These are phyloP conservation scores for Drosera capensis DNA, from an alignment of 148 eudicot species.

Conservation along the genomic window DNA sequence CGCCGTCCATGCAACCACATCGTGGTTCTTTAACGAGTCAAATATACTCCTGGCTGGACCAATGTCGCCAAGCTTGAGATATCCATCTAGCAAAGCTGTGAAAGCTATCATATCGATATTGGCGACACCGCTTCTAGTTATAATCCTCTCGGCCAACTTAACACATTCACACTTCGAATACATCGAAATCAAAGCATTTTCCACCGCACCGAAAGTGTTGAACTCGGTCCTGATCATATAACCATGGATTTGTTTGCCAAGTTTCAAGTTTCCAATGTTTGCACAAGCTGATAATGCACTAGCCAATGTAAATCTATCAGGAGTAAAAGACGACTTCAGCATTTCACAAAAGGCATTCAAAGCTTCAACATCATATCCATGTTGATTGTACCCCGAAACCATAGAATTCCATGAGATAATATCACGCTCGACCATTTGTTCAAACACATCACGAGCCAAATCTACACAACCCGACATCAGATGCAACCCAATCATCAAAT, in stretches of 20 bases:
- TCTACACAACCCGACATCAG: slow-evolving; percentile 40
- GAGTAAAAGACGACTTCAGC: not conserved
- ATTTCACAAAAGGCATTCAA: not conserved
- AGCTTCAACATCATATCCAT: not conserved
- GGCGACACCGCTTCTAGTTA: slow-evolving; percentile 14
- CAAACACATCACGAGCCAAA: slow-evolving; percentile 12
- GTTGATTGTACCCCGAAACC: not conserved
- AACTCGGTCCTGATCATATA: slow-evolving; percentile 6
- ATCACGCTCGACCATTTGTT: not conserved
- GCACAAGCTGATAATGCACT: not conserved
- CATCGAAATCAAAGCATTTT: slow-evolving; percentile 28
- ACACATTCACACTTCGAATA: slow-evolving; percentile 25
- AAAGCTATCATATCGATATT: slow-evolving; percentile 26
- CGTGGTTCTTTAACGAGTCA: slow-evolving; percentile 15
- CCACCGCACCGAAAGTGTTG: slow-evolving; percentile 18
- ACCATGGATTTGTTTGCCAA: not conserved
- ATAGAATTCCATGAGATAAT: not conserved
- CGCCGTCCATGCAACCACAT: not conserved
- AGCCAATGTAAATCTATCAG: not conserved
- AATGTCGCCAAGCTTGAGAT: slow-evolving; percentile 26
- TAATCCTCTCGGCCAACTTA: slow-evolving; percentile 18
- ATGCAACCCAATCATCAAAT: slow-evolving; percentile 41
- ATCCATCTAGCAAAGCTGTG: slow-evolving; percentile 32
- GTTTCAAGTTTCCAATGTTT: not conserved
- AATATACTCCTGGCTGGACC: slow-evolving; percentile 25